Conservation (phyloP, 768 basidiomycete species). For the Trametes gibbosa region DNA sequence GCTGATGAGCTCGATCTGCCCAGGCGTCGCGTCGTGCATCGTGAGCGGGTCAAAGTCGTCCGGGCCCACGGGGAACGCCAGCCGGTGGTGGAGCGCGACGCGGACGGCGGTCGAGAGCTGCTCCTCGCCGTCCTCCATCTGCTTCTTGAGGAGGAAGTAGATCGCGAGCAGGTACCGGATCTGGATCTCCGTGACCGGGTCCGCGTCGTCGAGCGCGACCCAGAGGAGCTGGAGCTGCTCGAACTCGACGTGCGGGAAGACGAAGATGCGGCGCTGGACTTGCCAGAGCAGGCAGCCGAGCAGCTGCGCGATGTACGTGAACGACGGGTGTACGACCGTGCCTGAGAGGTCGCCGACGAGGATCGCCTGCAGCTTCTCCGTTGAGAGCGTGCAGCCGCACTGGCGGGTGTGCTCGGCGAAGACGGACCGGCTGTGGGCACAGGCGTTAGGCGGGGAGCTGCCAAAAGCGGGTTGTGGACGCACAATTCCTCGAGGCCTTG, state of each 20-base stretch:
- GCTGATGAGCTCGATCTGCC: conserved; percentile 22
- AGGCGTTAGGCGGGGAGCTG: neutral
- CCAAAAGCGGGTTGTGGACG: neutral
- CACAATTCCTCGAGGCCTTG: conserved; percentile 21
- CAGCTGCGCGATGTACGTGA: conserved; percentile 25
- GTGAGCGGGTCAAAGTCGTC: conserved; percentile 6
- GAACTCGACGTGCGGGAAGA: conserved; percentile 5
- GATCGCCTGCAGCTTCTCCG: conserved; percentile 24
- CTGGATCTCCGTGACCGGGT: conserved; percentile 21
- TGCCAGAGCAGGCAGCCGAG: conserved; percentile 26
- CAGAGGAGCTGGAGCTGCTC: conserved; percentile 18
- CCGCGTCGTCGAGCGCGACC: conserved; percentile 10
- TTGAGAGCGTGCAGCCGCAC: conserved; percentile 21
- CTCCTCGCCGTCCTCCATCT: conserved; percentile 20
- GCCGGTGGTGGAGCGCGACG: conserved; percentile 10
- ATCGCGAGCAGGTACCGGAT: conserved; percentile 23
- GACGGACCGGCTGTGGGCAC: conserved; percentile 17
- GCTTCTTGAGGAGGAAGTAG: conserved; percentile 21
- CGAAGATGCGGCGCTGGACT: conserved; percentile 14
- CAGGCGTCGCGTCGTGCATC: conserved; percentile 1
- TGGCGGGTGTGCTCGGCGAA: conserved; percentile 24
- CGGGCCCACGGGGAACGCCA: conserved; percentile 10
- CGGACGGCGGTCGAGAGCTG: conserved; percentile 20
- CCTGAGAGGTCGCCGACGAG: conserved; percentile 24
- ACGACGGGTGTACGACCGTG: conserved; percentile 22